Base-by-base conservation (phyloP, 2,329 filamentous ascomycete genomes). In the Phaeosphaeriaceae sp. region DNA sequence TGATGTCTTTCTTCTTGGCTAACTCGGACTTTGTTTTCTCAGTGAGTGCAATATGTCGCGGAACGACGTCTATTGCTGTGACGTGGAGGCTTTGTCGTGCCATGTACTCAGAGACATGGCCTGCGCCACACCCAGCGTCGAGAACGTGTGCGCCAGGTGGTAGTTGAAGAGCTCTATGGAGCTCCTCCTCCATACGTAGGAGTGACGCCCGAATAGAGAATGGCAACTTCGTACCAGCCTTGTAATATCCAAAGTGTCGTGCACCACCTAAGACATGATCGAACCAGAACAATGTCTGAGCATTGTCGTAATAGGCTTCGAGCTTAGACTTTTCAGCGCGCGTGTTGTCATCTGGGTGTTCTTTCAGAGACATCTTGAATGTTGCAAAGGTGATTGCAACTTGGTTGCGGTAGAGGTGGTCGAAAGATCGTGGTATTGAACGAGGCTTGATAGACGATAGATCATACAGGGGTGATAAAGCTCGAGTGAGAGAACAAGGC, bases 121-220 rank as follows among this genome's bases (percentile, higher is more conserved):
- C 84, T 1, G 79, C 76, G 1, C 84, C 84, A 60, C 81, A 83
- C 15, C 84, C 83, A 1, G 83, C 83, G 61, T 86, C 84, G 7
- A 86, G 74, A 1, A 85, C 78, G n/a, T 69, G 69, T 0, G 81
- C 70, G 13, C 81, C 81, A 2, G 71, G 19, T 71, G 44, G 45
- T 10, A 63, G 44, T 22, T 22, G 48, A n/a, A 66, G 53, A 19
- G 53, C 31, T 33, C 21, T 67, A 55, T 76, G 73, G 13, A 86
- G 69, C 59, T 81, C 79, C 48, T 83, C 79, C 62, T 86, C 83
- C 84, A 86, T 86, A 15, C 65, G 69, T 25, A 81, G 76, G 47
- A 84, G 75, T 2, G 79, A 73, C 11, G 57, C 67, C 15, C 69
- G 65, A 13, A 85, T 67, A 1, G 83, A 83, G 55, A 86, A 84